Evolutionary conservation across 2,329 filamentous ascomycete species (phyloP).

Genomic region (Neonectria punicea): DNA sequence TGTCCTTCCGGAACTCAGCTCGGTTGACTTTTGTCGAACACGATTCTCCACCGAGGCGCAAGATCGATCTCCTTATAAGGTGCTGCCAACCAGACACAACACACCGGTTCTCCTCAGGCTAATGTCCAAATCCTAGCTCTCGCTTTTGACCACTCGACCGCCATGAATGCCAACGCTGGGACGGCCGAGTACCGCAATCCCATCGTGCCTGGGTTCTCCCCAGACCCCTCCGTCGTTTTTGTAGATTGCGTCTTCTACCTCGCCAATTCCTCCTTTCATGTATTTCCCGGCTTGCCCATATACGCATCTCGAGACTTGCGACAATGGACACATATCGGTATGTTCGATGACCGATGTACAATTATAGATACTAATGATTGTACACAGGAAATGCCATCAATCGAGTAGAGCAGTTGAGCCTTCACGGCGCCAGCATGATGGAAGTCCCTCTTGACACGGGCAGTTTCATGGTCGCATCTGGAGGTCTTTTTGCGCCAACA

Average conservation of each 20-base stretch:
- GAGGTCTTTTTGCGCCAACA: slow-evolving; percentile 39
- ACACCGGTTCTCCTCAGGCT: background rate
- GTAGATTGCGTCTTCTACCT: slow-evolving; percentile 32
- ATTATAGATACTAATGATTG: background rate
- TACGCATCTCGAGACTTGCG: slow-evolving; percentile 25
- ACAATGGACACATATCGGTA: slow-evolving; percentile 29
- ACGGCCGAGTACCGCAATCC: slow-evolving; percentile 19
- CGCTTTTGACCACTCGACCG: background rate
- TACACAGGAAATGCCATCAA: slow-evolving; percentile 30
- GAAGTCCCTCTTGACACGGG: slow-evolving; percentile 28
- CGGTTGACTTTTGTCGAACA: background rate
- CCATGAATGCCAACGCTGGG: background rate
- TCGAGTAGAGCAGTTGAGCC: slow-evolving; percentile 22
- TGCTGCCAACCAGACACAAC: background rate
- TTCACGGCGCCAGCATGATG: slow-evolving; percentile 11
- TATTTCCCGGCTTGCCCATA: slow-evolving; percentile 30
- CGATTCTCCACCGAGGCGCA: background rate
- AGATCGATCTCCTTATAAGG: slow-evolving; percentile 1
- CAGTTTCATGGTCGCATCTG: slow-evolving; percentile 24
- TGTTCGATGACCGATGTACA: background rate
- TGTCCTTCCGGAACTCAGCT: background rate
- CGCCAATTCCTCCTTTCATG: slow-evolving; percentile 28
- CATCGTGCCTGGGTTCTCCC: slow-evolving; percentile 24
- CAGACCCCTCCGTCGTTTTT: slow-evolving; percentile 28
- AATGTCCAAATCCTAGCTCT: background rate